Percentiles rank a stretch among this genome's conserved stretches.
phyloP scores from a whole-genome alignment of 1,284 basidiomycete genomes.

The Leccinum solheimii region DNA sequence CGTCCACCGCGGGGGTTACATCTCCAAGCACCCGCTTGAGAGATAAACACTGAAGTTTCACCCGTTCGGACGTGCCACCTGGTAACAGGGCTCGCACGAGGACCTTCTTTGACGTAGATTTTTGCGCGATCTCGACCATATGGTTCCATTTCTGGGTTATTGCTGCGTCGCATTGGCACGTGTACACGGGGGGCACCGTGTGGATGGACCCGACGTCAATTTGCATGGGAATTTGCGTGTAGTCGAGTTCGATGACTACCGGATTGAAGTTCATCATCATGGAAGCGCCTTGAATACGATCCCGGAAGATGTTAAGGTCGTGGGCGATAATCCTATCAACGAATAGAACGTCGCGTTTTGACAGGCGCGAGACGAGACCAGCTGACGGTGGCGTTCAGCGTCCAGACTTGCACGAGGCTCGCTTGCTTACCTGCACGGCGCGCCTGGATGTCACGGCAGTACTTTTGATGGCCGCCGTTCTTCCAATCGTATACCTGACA shows the following conservation, averaged over 20 bases:
- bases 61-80: conserved; percentile 26
- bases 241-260: conserved; percentile 32
- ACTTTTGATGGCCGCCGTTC: conserved; percentile 26
- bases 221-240: conserved; percentile 23
- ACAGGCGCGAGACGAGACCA: conserved; percentile 26
- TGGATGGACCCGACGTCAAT: conserved; percentile 21
- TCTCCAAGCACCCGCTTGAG: conserved; percentile 21
- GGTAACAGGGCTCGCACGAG: conserved; percentile 34
- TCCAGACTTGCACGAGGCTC: not conserved
- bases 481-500: conserved; percentile 35
- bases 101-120: conserved; percentile 21
- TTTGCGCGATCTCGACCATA: conserved; percentile 33
- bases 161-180: conserved; percentile 27
- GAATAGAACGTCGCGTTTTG: conserved; percentile 28
- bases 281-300: conserved; percentile 20
- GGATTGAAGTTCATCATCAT: conserved; percentile 4
- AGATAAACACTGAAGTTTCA: conserved; percentile 32
- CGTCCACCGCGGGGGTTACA: conserved; percentile 6
- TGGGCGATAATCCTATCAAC: conserved; percentile 27
- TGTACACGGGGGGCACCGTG: conserved; percentile 9
- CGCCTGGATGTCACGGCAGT: conserved; percentile 32
- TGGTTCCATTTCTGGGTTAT: conserved; percentile 28
- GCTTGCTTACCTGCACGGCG: conserved; percentile 25
- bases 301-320: conserved; percentile 19
- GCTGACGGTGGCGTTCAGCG: conserved; percentile 15